Evolutionary conservation across 2,329 filamentous ascomycete genomes (phyloP).

Genomic region (Dothideomycetidae sp.): DNA sequence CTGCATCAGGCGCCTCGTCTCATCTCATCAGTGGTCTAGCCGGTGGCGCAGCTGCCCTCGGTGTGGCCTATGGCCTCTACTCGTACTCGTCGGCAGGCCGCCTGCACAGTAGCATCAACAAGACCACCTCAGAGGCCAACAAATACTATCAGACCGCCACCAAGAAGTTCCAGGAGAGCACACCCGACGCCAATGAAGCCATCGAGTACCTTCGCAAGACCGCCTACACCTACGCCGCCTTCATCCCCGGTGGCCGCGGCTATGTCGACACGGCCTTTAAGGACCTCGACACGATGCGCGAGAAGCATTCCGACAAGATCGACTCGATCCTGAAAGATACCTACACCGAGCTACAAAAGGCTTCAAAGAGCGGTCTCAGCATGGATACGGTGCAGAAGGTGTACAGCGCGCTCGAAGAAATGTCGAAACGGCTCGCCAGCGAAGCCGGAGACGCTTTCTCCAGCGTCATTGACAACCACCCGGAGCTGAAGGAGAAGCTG

Average conservation of each 20-base stretch:
- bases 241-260: slow-evolving; percentile 54
- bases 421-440: slow-evolving; percentile 48
- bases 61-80: slow-evolving; percentile 39
- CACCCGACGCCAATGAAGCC: slow-evolving; percentile 51
- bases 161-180: slow-evolving; percentile 38
- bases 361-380: slow-evolving; percentile 47
- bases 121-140: slow-evolving; percentile 41
- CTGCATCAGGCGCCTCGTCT: slow-evolving; percentile 18
- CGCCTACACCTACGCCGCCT: slow-evolving; percentile 53
- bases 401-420: slow-evolving; percentile 10
- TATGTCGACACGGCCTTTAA: slow-evolving; percentile 58
- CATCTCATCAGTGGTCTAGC: slow-evolving; percentile 36
- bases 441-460: slow-evolving; percentile 48
- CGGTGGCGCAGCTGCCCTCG: slow-evolving; percentile 35
- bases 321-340: slow-evolving; percentile 53
- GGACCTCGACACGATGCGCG: slow-evolving; percentile 52
- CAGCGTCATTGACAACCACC: slow-evolving; percentile 60
- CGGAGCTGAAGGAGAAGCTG: slow-evolving; percentile 56
- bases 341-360: slow-evolving; percentile 50
- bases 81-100: slow-evolving; percentile 32
- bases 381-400: slow-evolving; percentile 7
- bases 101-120: slow-evolving; percentile 11
- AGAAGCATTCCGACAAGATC: slow-evolving; percentile 55
- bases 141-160: slow-evolving; percentile 46
- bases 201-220: slow-evolving; percentile 51